Evolutionary conservation across 306 rosid species (phyloP), one percentile per base, ranked within the genome.

Genomic region (Trifolium subterraneum): DNA sequence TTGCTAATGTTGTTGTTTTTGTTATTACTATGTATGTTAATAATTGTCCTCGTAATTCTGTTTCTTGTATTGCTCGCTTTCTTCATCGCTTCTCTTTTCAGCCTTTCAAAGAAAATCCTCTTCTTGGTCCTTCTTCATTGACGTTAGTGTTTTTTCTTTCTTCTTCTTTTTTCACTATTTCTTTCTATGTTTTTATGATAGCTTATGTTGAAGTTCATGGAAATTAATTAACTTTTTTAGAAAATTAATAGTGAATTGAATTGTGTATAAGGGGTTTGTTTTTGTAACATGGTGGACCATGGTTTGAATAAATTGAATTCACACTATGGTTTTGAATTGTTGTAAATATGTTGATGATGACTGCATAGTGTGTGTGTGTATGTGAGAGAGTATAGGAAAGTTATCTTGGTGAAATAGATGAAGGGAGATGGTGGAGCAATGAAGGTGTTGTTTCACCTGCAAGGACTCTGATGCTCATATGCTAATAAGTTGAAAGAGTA

Each of bases 81-180:
- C 62, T 94, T 29, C 86, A 90, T 48, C 82, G 98, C 6, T 86
- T 94, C 90, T 90, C 98, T 33, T 91, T 94, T 58, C 98, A 94
- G 84, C 95, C 97, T 39, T 80, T 89, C 48, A 91, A 91, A 48
- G 96, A 94, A 79, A 94, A 91, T 64, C 97, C 97, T 42, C 98
- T 94, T 71, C 87, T 94, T 16, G 98, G 97, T 0, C 98, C 98
- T 47, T 91, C 98, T 3, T 94, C 98, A 1, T 27, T 78, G 22
- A 81, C 98, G 98, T 94, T 69, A 87, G 92, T 85, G 9, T 42
- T 41, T 55, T 4, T 54, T 42, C 15, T 18, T 36, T 38, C 11
- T 4, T 64, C 0, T 0, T 35, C 7, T 33, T 4, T 8, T 0
- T 15, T 7, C 33, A 29, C 33, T 16, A 8, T 15, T 7, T 3